Evolutionary conservation across 257 asterid genomes (phyloP).

Genomic region (Solanum verrucosum): DNA sequence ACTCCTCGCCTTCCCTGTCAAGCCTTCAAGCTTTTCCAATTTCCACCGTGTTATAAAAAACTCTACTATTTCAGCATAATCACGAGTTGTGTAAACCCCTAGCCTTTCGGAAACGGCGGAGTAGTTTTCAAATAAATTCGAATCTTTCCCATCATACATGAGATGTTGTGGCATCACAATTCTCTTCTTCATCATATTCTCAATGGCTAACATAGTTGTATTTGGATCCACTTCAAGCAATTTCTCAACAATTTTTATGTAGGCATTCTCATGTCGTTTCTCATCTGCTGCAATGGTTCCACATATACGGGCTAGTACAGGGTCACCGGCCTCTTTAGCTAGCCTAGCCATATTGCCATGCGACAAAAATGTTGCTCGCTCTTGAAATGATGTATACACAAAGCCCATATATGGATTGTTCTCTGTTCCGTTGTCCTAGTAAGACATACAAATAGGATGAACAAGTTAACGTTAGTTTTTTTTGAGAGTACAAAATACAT

Average conservation of each 20-base stretch:
- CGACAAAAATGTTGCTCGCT: conserved; percentile 19
- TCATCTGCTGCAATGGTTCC: conserved; percentile 31
- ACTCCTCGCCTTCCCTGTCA: conserved; percentile 7
- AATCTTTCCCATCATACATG: conserved; percentile 23
- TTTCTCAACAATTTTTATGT: conserved; percentile 8
- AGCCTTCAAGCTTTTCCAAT: conserved; percentile 16
- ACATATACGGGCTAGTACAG: conserved; percentile 17
- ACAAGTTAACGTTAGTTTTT: too few species aligned
- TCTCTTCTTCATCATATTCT: conserved; percentile 28
- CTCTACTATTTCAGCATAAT: conserved; percentile 26
- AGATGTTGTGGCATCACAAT: conserved; percentile 26
- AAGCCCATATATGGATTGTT: conserved; percentile 27
- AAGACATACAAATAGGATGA: neutral
- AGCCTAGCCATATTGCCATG: conserved; percentile 26
- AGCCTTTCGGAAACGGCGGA: conserved; percentile 5
- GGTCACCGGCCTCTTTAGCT: too few species aligned
- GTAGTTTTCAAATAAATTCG: conserved; percentile 14
- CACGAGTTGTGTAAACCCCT: conserved; percentile 10
- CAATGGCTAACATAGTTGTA: conserved; percentile 18
- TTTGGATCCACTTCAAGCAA: conserved; percentile 23
- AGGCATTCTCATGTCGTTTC: conserved; percentile 24
- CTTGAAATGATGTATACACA: conserved; percentile 34
- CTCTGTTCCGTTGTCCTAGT: conserved; percentile 12
- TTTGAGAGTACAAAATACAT: too few species aligned
- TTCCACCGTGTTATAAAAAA: conserved; percentile 22